Evolutionary conservation across 2,329 filamentous ascomycete species (phyloP).

Genomic region (Podosphaera leucotricha): DNA sequence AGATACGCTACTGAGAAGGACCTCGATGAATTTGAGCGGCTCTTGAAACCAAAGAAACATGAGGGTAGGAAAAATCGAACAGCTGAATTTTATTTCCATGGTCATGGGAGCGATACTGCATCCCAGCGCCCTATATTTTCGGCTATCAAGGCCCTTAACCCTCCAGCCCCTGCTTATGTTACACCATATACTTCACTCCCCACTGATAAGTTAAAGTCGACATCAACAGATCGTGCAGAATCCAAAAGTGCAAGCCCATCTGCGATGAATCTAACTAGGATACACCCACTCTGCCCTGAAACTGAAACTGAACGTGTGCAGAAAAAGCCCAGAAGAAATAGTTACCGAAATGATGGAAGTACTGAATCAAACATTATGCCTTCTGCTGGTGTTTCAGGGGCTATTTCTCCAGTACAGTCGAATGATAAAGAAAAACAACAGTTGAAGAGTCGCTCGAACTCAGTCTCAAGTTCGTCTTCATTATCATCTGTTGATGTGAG

Average conservation of each 20-base stretch:
- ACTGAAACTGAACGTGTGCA: slow-evolving; percentile 4
- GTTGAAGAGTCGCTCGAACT: slow-evolving; percentile 7
- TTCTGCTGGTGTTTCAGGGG: not conserved
- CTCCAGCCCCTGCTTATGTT: slow-evolving; percentile 7
- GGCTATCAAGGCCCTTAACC: slow-evolving; percentile 4
- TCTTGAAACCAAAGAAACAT: slow-evolving; percentile 30
- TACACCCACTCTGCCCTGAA: not conserved
- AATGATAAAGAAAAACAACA: not conserved
- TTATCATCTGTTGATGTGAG: slow-evolving; percentile 17
- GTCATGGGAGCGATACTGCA: slow-evolving; percentile 13
- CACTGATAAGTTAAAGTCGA: not conserved
- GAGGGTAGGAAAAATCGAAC: slow-evolving; percentile 30
- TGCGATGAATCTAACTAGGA: slow-evolving; percentile 1
- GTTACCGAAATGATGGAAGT: slow-evolving; percentile 4
- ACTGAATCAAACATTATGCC: not conserved
- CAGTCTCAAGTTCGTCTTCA: slow-evolving; percentile 17
- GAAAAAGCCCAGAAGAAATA: slow-evolving; percentile 11
- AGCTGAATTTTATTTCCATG: slow-evolving; percentile 27
- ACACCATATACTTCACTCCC: slow-evolving; percentile 7
- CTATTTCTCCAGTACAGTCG: not conserved
- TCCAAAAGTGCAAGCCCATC: not conserved
- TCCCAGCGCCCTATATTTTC: slow-evolving; percentile 4
- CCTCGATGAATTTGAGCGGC: slow-evolving; percentile 25
- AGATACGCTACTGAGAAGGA: slow-evolving; percentile 31
- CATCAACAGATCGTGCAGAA: not conserved